Conservation (phyloP, 2,329 filamentous ascomycete species). For the Talaromyces sp. region DNA sequence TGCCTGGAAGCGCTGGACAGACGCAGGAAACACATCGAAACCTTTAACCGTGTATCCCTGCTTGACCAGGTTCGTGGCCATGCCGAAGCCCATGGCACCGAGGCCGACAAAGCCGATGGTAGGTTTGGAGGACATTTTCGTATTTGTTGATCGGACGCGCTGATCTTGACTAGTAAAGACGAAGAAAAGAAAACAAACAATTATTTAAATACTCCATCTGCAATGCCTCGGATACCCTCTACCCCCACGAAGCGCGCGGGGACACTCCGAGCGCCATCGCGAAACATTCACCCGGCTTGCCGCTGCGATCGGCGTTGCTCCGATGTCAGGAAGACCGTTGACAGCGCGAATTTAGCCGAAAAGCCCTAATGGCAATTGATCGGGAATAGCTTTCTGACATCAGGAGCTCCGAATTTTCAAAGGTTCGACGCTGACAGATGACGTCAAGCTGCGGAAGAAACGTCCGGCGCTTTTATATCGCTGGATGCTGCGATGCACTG, state of each 20-base stretch:
- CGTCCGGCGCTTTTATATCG: not conserved
- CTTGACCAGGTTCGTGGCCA: slow-evolving; percentile 69
- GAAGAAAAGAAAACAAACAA: not conserved
- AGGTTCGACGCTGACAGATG: not conserved
- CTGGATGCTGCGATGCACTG: not conserved
- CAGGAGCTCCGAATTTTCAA: too few species aligned
- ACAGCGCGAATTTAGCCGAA: not conserved
- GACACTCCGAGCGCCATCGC: not conserved
- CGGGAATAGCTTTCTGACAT: not conserved
- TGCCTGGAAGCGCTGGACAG: slow-evolving; percentile 59
- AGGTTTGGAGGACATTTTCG: slow-evolving; percentile 31
- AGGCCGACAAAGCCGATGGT: slow-evolving; percentile 66
- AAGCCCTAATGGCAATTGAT: not conserved
- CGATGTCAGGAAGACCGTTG: not conserved
- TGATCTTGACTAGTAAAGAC: not conserved
- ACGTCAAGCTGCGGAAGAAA: not conserved
- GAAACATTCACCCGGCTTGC: not conserved
- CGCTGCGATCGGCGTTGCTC: not conserved
- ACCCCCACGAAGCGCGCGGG: not conserved
- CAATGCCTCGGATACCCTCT: not conserved
- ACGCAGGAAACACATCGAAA: slow-evolving; percentile 65
- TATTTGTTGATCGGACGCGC: not conserved
- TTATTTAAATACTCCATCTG: not conserved
- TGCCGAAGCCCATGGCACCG: slow-evolving; percentile 76
- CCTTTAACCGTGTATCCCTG: slow-evolving; percentile 63